Evolutionary conservation across 2,329 filamentous ascomycete genomes (phyloP), one percentile per base, ranked within the genome.

Genomic region (Aspergillus vadensis): DNA sequence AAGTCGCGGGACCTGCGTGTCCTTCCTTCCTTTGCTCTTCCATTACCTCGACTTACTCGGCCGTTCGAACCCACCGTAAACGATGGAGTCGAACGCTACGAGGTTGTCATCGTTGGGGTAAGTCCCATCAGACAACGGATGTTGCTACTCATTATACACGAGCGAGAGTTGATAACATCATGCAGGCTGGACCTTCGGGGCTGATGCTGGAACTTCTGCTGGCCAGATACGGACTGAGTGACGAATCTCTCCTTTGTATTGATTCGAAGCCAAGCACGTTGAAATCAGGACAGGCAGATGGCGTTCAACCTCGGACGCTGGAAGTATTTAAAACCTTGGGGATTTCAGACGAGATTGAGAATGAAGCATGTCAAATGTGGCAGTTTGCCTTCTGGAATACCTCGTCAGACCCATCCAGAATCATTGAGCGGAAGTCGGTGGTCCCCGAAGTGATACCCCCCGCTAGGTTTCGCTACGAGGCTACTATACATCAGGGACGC

Each of bases 371-470:
- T 57, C 73, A 74, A 44, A 69, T 76, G 66, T 72, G 85, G 67
- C 87, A 91, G 47, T 70, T 74, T 14, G 88, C 87, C 1, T 90
- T 91, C 66, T 91, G 88, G 88, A 87, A 90, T 63, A 86, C 86
- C 0, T 77, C 79, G 1, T 73, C 74, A 27, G 80, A 80, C 32
- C 76, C 80, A 38, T 58, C 67, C 2, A 67, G 65, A 38, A 84
- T 86, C 25, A 90, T 90, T 63, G 77, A 81, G 19, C 81, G 88
- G 64, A 90, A 87, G 1, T 86, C 86, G 27, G 68, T 77, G 17
- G 72, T 77, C 8, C 67, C 69, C 4, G 74, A 79, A 55, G 72
- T 78, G 10, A 88, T 86, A 4, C 88, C 90, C 57, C 86, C 89
- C 59, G 87, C 88, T 7, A 82, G 88, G 51, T 90, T 89, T 67